phyloP scores from a whole-genome alignment of 768 basidiomycete species.

The Rhodotorula toruloides region DNA sequence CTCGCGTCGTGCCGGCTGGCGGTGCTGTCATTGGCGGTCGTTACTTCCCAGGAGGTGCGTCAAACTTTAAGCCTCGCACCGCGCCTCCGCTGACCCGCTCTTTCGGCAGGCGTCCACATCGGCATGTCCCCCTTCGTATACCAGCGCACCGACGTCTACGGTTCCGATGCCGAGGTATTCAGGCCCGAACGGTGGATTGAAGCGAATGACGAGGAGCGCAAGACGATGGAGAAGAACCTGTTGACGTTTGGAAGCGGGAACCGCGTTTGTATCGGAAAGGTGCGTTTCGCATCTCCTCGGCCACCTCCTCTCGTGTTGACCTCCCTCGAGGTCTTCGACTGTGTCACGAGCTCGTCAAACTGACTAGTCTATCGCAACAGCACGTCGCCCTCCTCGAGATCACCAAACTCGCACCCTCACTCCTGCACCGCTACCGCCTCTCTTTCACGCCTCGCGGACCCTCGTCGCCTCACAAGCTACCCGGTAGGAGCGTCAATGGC shows the following conservation, averaged over 20 bases:
- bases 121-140: constrained; percentile 22
- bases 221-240: constrained; percentile 19
- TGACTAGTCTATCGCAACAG: not conserved
- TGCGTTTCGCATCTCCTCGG: not conserved
- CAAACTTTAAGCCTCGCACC: fast-evolving
- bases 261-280: constrained; percentile 17
- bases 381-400: constrained; percentile 37
- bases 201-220: constrained; percentile 13
- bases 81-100: not conserved
- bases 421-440: constrained; percentile 11
- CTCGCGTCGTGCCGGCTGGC: constrained; percentile 31
- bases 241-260: constrained; percentile 17
- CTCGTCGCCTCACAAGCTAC: constrained; percentile 1
- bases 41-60: constrained; percentile 20
- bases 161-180: constrained; percentile 20
- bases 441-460: constrained; percentile 14
- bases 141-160: constrained; percentile 20
- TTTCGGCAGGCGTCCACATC: not conserved
- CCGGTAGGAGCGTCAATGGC: constrained; percentile 10
- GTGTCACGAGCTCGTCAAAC: not conserved
- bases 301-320: not conserved
- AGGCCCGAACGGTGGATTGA: constrained; percentile 36
- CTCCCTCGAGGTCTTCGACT: not conserved
- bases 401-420: constrained; percentile 15
- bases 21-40: constrained; percentile 28